Evolutionary conservation across 2,329 filamentous ascomycete species (phyloP).

Genomic region (Paecilomyces dactylethromorphus): DNA sequence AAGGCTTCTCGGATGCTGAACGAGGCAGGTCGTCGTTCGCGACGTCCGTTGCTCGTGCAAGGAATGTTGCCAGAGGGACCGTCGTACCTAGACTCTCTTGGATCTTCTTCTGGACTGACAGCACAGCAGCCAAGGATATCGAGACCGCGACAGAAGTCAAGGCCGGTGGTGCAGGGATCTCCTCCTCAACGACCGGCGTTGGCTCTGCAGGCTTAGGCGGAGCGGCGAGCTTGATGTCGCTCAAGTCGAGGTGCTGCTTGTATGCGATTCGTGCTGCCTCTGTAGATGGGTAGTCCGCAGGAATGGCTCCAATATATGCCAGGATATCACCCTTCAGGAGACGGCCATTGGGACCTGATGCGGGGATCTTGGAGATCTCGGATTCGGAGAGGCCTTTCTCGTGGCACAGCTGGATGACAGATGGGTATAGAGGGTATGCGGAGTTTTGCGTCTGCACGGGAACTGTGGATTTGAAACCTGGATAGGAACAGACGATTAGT

Average conservation of each 20-base stretch:
- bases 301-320: slow-evolving; percentile 75
- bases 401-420: slow-evolving; percentile 75
- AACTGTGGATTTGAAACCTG: slow-evolving; percentile 31
- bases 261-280: slow-evolving; percentile 67
- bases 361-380: slow-evolving; percentile 73
- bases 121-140: slow-evolving; percentile 70
- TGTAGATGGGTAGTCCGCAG: slow-evolving; percentile 62
- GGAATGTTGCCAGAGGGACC: slow-evolving; percentile 78
- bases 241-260: slow-evolving; percentile 80
- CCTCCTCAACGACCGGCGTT: slow-evolving; percentile 23
- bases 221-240: slow-evolving; percentile 81
- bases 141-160: slow-evolving; percentile 56
- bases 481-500: background rate
- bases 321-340: slow-evolving; percentile 94
- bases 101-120: slow-evolving; percentile 75
- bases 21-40: slow-evolving; percentile 82
- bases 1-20: slow-evolving; percentile 57
- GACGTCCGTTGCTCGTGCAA: slow-evolving; percentile 74
- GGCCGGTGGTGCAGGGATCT: slow-evolving; percentile 20
- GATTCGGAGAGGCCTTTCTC: slow-evolving; percentile 69
- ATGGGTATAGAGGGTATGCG: slow-evolving; percentile 56
- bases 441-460: slow-evolving; percentile 33
- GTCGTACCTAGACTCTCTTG: slow-evolving; percentile 70
- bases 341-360: slow-evolving; percentile 80
- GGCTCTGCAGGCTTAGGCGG: slow-evolving; percentile 19